Evolutionary conservation across 768 basidiomycete genomes (phyloP).

Genomic region (Leccinellum rugosiceps): DNA sequence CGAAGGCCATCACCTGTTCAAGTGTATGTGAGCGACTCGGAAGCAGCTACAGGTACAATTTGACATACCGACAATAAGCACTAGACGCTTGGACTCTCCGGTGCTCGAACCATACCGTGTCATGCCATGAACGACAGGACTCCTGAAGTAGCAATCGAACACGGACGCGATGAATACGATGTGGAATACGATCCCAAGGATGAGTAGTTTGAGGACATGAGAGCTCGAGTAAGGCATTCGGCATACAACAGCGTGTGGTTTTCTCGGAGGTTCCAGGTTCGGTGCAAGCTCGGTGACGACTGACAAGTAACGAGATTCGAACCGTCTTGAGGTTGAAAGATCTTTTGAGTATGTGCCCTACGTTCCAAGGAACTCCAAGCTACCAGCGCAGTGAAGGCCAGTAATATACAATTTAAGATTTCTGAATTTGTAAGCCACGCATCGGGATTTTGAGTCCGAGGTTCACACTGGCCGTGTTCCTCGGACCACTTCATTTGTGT

Average conservation of each 20-base stretch:
- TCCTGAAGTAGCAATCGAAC: conserved; percentile 89
- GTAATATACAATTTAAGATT: neutral
- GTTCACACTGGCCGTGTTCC: neutral
- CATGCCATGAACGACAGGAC: conserved; percentile 81
- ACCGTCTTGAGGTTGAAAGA: neutral
- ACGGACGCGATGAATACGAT: conserved; percentile 65
- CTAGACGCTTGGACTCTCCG: conserved; percentile 66
- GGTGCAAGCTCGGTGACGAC: neutral
- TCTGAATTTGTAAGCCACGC: neutral
- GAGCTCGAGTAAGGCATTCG: conserved; percentile 15
- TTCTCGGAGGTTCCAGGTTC: neutral
- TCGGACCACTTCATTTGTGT: neutral
- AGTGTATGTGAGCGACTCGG: neutral
- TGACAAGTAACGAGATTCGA: neutral
- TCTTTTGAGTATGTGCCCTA: neutral
- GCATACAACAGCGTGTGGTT: neutral
- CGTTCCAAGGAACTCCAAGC: neutral
- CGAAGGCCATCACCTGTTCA: conserved; percentile 74
- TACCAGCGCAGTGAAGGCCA: neutral
- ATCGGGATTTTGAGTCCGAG: neutral
- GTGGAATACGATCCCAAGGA: conserved; percentile 74
- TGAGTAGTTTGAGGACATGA: conserved; percentile 42
- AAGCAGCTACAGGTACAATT: neutral
- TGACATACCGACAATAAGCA: conserved; percentile 70
- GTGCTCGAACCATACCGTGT: conserved; percentile 43